Evolutionary conservation across 2,329 filamentous ascomycete genomes (phyloP), one percentile per base, ranked within the genome.

Genomic region (Dactylonectria macrodidyma): DNA sequence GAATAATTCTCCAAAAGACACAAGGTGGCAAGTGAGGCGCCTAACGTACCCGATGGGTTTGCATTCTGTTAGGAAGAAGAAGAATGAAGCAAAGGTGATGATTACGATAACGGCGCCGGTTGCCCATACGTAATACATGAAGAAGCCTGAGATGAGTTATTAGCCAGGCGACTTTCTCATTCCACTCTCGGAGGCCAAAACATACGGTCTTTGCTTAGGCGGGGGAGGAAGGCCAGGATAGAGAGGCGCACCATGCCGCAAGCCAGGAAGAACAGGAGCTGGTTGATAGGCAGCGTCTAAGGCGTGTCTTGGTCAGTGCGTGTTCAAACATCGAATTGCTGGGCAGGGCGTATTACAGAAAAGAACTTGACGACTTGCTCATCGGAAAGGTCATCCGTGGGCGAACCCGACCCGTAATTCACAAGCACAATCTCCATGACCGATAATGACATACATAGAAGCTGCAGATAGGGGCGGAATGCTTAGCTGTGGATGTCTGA

Each of bases 31-130:
- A 5, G 38, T 3, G 2, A 41, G 4, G 6, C 8, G 12, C 3
- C 26, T 12, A 22, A 52, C 69, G 44, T 66, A 75, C 73, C 59
- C 44, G 11, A 73, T 62, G 7, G 73, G 71, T 30, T 22, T 60
- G 34, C 73, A 75, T 22, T 72, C 73, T 11, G 67, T 59, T 3
- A 76, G 65, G 22, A 75, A 47, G 46, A 75, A 76, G n/a, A 72
- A 68, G 64, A 76, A 71, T 0, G 69, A 52, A 38, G 62, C 30
- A 16, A 71, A 38, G 12, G 73, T 59, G 14, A 71, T 62, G 10
- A 38, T 26, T 2, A 70, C 48, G 19, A 66, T 73, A 24, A 70
- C 30, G 5, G 62, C 24, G n/a, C 62, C 66, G 1, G 46, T 58
- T 3, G 56, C 70, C 59, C 70, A 75, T 14, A 73, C 51, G 36